Base-by-base conservation (phyloP, 768 basidiomycete species). In the Nidula microcarpa region DNA sequence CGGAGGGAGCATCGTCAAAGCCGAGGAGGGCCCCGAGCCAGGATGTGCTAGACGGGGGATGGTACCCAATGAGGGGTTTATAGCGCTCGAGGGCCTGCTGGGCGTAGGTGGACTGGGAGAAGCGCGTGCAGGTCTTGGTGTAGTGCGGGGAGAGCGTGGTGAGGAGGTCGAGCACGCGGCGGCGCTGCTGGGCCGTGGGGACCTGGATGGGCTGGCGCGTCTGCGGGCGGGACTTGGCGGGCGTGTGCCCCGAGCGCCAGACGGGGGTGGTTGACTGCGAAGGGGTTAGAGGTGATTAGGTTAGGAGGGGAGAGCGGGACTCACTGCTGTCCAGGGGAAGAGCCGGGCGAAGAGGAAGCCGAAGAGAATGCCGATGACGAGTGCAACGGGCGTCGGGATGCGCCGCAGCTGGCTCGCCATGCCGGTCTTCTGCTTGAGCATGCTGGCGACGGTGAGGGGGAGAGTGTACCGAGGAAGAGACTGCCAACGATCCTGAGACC, bases 61-160 rank as follows among this genome's bases (percentile, higher is more conserved):
- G 78, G 73, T 92, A 87, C 3, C 94, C 97, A 34, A 94, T 76
- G 43, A 99, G 81, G 0, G 91, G 72, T 1, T 82, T 74, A 67
- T 99, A 99, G 5, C 96, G 87, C 53, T 94, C 91, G 33, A 77
- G 72, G 2, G 86, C 91, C 67, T 99, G 97, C 44, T 89, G 81
- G 52, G 76, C 76, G 68, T 98, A 99, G 34, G 91, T 75, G 6
- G 87, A 83, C 67, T 98, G 96, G 4, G 91, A 77, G 60, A 80
- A 77, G 49, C 91, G 83, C 6, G 91, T 92, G 72, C 95, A 98
- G 71, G 95, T 88, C 53, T 86, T 87, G 16, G 97, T 98, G 67
- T 98, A 88, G 65, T 97, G 93, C 0, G 94, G 85, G 0, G 93
- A 85, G 46, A 99, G 81, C 4, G 88, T 87, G 32, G 89, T 89